phyloP scores from a whole-genome alignment of 1,284 basidiomycete genomes.

The Lentinula novae-zelandiae region DNA sequence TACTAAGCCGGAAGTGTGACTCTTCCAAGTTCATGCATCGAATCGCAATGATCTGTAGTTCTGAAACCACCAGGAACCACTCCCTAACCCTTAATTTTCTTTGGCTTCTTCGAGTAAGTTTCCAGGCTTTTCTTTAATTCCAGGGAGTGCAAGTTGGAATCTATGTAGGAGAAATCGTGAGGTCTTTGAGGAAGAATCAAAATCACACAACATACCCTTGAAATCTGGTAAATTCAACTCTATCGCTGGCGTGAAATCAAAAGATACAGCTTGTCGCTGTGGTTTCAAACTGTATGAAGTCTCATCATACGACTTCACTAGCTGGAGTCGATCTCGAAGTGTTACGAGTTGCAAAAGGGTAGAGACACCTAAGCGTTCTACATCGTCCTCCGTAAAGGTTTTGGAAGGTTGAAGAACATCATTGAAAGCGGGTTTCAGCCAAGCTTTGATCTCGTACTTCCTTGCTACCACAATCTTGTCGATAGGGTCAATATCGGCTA shows the following conservation, averaged over 20 bases:
- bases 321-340: neutral
- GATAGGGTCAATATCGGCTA: neutral
- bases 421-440: slow-evolving; percentile 21
- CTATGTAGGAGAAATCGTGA: neutral
- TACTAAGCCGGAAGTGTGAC: too few relatives aligned
- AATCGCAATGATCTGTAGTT: too few relatives aligned
- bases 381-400: slow-evolving; percentile 19
- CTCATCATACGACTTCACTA: neutral
- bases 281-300: too few relatives aligned
- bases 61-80: too few relatives aligned
- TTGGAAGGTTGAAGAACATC: slow-evolving; percentile 18
- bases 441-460: slow-evolving; percentile 18
- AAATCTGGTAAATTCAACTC: neutral
- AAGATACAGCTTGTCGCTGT: neutral
- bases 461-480: slow-evolving; percentile 19
- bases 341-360: neutral
- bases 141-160: too few relatives aligned
- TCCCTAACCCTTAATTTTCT: too few relatives aligned
- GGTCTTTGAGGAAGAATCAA: neutral
- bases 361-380: slow-evolving; percentile 18
- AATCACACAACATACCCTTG: neutral
- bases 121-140: too few relatives aligned
- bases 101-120: too few relatives aligned
- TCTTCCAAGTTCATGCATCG: too few relatives aligned
- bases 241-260: neutral